Evolutionary conservation across 192 early-diverging fungal species (phyloP).

Genomic region (Allomyces javanicus): DNA sequence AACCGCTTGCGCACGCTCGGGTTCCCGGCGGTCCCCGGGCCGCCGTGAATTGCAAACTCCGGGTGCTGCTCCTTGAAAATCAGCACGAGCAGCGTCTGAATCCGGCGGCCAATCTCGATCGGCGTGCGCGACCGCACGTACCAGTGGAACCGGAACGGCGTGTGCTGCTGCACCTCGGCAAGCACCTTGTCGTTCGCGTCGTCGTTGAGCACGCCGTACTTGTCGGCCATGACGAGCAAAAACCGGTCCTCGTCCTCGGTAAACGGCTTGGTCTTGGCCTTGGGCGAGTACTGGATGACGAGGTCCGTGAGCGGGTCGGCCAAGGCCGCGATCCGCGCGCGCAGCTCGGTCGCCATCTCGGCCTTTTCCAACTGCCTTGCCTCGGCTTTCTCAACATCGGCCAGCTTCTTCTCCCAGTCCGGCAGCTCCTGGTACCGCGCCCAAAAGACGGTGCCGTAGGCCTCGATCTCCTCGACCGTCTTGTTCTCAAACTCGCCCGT

Average conservation of each 20-base stretch:
- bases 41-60: too few species aligned
- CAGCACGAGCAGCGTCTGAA: conserved; percentile 56
- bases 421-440: conserved; percentile 65
- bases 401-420: conserved; percentile 70
- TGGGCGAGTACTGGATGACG: conserved; percentile 66
- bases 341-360: conserved; percentile 65
- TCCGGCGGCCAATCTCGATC: conserved; percentile 61
- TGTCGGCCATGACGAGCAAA: conserved; percentile 70
- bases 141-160: conserved; percentile 91
- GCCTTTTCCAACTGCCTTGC: conserved; percentile 49
- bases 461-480: conserved; percentile 59
- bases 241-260: conserved; percentile 97
- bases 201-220: conserved; percentile 71
- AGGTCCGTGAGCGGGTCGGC: conserved; percentile 72
- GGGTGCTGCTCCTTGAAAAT: conserved; percentile 32
- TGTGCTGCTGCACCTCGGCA: conserved; percentile 56
- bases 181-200: conserved; percentile 87
- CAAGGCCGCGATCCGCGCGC: conserved; percentile 50
- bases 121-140: conserved; percentile 89
- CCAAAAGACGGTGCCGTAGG: conserved; percentile 78
- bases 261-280: conserved; percentile 68
- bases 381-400: conserved; percentile 80
- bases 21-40: too few species aligned
- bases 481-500: conserved; percentile 83
- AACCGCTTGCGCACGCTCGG: too few species aligned